Conservation (phyloP, 2,329 filamentous ascomycete species). For the Ceratocystis colombiana region DNA sequence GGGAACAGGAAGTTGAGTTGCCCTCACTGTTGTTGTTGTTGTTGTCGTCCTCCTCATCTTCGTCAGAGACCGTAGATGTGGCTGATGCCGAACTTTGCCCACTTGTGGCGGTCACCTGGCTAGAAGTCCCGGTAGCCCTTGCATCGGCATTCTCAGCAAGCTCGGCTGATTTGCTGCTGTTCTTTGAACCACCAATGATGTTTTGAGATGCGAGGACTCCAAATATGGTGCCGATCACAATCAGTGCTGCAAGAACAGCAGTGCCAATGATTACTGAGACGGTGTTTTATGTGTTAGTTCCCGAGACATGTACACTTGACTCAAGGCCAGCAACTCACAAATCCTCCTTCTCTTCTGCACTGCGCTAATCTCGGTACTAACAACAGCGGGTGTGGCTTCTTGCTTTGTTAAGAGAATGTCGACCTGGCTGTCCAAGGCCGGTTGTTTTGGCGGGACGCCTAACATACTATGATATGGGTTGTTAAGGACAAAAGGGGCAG, state of each 20-base stretch:
- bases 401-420: constrained; percentile 7
- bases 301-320: background rate
- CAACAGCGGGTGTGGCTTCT: background rate
- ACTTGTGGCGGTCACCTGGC: too few relatives aligned
- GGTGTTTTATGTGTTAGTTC: background rate
- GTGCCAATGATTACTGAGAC: constrained; percentile 15
- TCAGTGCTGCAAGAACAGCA: constrained; percentile 15
- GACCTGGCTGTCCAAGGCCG: constrained; percentile 18
- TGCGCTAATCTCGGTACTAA: background rate
- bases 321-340: constrained; percentile 7
- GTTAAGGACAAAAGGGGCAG: background rate
- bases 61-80: background rate
- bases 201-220: constrained; percentile 23
- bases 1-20: constrained; percentile 11
- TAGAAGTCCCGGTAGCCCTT: background rate
- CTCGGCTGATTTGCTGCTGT: constrained; percentile 18
- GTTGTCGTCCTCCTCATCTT: background rate
- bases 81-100: background rate
- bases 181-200: constrained; percentile 13
- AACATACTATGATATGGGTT: background rate
- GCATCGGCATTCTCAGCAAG: background rate
- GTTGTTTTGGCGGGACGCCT: too few relatives aligned
- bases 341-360: constrained; percentile 7
- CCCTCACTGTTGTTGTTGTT: background rate
- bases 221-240: constrained; percentile 19